Evolutionary conservation across 768 basidiomycete species (phyloP).

Genomic region (Lentinula guzmanii): DNA sequence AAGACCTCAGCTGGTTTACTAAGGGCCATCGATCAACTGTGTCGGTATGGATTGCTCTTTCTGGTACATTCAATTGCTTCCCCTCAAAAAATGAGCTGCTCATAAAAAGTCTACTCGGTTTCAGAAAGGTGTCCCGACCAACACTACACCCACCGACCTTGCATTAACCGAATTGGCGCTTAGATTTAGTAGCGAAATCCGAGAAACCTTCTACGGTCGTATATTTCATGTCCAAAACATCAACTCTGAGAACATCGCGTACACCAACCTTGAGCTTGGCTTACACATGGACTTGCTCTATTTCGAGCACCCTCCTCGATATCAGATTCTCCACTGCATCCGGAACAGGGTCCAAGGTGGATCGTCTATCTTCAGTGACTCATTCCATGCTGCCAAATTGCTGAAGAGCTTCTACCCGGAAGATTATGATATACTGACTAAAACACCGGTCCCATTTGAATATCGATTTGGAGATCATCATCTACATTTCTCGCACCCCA

Average conservation of each 20-base stretch:
- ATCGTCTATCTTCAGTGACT: constrained; percentile 82
- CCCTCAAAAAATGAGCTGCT: background rate
- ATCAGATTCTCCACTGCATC: constrained; percentile 89
- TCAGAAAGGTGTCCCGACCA: constrained; percentile 54
- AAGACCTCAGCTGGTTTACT: constrained; percentile 39
- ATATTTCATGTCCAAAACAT: constrained; percentile 83
- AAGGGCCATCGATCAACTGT: constrained; percentile 61
- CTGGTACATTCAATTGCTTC: constrained; percentile 26
- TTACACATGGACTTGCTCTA: constrained; percentile 95
- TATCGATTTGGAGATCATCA: constrained; percentile 91
- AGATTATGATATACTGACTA: constrained; percentile 53
- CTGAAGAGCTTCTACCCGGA: constrained; percentile 41
- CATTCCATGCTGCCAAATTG: constrained; percentile 53
- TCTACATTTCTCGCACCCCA: constrained; percentile 64
- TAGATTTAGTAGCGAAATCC: constrained; percentile 61
- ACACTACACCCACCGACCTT: constrained; percentile 56
- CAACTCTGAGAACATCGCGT: constrained; percentile 87
- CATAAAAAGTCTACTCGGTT: background rate
- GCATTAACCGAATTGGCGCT: constrained; percentile 62
- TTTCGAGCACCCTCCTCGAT: constrained; percentile 85
- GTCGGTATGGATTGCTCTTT: constrained; percentile 69
- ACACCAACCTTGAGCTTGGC: constrained; percentile 85
- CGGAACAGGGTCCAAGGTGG: constrained; percentile 83
- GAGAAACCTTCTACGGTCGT: constrained; percentile 85
- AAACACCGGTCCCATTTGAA: constrained; percentile 74